Percentiles rank a stretch among this genome's conserved stretches.
These are phyloP conservation scores for Metschnikowia bowlesiae DNA, from an alignment of 805 yeast genomes.

Conservation along the genomic window DNA sequence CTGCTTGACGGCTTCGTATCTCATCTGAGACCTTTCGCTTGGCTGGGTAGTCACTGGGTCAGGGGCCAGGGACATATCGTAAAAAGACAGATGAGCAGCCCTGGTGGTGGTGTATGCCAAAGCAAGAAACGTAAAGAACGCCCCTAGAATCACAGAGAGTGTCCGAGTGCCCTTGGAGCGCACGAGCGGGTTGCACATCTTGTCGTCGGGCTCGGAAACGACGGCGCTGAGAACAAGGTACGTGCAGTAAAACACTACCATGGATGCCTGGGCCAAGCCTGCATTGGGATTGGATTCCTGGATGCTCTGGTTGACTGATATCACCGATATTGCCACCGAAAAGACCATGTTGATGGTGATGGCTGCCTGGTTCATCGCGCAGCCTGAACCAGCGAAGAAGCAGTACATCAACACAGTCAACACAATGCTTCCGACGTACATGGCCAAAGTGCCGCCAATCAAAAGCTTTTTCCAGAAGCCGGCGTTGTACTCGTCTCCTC, in stretches of 20 bases:
- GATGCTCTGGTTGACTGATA: slow-evolving; percentile 75
- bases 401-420: slow-evolving; percentile 78
- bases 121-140: slow-evolving; percentile 88
- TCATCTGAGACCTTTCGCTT: slow-evolving; percentile 58
- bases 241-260: slow-evolving; percentile 92
- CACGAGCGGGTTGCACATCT: slow-evolving; percentile 83
- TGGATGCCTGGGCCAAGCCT: slow-evolving; percentile 93
- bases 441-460: slow-evolving; percentile 78
- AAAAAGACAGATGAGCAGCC: slow-evolving; percentile 73
- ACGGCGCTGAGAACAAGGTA: slow-evolving; percentile 89
- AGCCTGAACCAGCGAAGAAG: slow-evolving; percentile 75
- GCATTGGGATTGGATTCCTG: slow-evolving; percentile 94
- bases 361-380: slow-evolving; percentile 86
- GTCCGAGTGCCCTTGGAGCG: slow-evolving; percentile 89
- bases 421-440: slow-evolving; percentile 72
- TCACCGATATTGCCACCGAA: slow-evolving; percentile 55
- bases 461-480: slow-evolving; percentile 75
- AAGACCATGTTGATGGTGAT: slow-evolving; percentile 71
- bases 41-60: slow-evolving; percentile 41
- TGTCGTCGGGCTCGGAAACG: slow-evolving; percentile 94
- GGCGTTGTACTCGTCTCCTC: slow-evolving; percentile 45
- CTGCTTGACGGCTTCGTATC: slow-evolving; percentile 82
- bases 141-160: slow-evolving; percentile 81
- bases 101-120: slow-evolving; percentile 96
- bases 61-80: slow-evolving; percentile 29